phyloP scores from a whole-genome alignment of 2,329 filamentous ascomycete species.

The Calycina marina region DNA sequence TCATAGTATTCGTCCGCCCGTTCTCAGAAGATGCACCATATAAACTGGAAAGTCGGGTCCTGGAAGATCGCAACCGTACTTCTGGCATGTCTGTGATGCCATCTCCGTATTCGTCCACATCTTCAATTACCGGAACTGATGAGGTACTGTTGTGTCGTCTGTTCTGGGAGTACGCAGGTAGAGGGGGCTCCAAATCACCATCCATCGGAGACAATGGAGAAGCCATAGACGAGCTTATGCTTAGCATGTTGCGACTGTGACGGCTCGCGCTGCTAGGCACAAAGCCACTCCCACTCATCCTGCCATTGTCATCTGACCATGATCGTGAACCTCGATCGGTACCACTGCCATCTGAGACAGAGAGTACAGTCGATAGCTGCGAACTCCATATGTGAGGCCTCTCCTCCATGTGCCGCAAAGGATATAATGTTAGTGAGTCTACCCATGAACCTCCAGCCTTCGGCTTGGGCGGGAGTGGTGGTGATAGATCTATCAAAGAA shows the following conservation, averaged over 20 bases:
- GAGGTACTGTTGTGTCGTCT: conserved; percentile 22
- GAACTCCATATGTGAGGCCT: conserved; percentile 47
- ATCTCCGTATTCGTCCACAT: conserved; percentile 50
- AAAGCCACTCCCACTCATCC: conserved; percentile 37
- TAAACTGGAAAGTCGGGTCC: conserved; percentile 33
- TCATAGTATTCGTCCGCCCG: conserved; percentile 21
- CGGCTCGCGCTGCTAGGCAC: conserved; percentile 30
- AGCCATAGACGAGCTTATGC: conserved; percentile 35
- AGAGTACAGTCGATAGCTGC: conserved; percentile 48
- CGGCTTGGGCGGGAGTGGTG: conserved; percentile 9
- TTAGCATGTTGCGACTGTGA: conserved; percentile 39
- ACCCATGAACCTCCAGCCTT: conserved; percentile 22
- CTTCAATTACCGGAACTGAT: conserved; percentile 33
- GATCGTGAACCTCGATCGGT: conserved; percentile 33
- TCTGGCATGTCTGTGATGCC: conserved; percentile 39
- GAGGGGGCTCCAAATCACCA: conserved; percentile 32
- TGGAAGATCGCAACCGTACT: conserved; percentile 36
- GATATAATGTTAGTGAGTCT: conserved; percentile 18
- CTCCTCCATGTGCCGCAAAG: conserved; percentile 29
- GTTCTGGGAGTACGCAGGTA: conserved; percentile 27
- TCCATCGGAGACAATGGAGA: neutral
- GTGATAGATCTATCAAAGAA: conserved; percentile 17
- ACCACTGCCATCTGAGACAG: conserved; percentile 41
- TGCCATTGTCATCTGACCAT: conserved; percentile 25
- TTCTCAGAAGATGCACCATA: conserved; percentile 34